These are phyloP conservation scores for Pseudoperonospora humuli DNA, from an alignment of 352 stramenopile species.

Conservation along the genomic window DNA sequence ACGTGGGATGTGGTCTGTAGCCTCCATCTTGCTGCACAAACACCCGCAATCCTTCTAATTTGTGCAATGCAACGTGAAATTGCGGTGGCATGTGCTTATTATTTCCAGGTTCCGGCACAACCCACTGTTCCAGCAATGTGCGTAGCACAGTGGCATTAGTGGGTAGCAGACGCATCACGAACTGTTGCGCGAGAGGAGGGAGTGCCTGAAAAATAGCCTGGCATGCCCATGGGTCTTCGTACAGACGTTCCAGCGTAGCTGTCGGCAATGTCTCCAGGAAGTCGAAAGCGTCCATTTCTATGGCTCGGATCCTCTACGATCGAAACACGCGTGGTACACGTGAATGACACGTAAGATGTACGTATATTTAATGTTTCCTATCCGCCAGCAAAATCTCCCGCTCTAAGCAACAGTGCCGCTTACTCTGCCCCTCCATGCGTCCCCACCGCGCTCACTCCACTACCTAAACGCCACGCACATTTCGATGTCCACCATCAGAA, in stretches of 20 bases:
- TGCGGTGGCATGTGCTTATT: slow-evolving; percentile 34
- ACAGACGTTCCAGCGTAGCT: slow-evolving; percentile 68
- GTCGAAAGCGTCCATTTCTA: slow-evolving; percentile 87
- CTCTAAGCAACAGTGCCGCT: too few relatives aligned
- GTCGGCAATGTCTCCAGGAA: slow-evolving; percentile 78
- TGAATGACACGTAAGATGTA: too few relatives aligned
- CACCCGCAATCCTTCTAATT: slow-evolving; percentile 48
- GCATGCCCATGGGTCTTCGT: slow-evolving; percentile 83
- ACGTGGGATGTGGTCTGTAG: slow-evolving; percentile 43
- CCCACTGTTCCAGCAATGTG: slow-evolving; percentile 58
- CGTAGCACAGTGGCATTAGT: slow-evolving; percentile 41
- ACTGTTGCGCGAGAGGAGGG: slow-evolving; percentile 80
- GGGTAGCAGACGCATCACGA: slow-evolving; percentile 82
- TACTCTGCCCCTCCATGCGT: too few relatives aligned
- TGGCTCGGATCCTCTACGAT: too few relatives aligned
- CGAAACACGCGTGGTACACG: too few relatives aligned
- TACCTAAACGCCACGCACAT: too few relatives aligned
- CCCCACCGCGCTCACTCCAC: too few relatives aligned
- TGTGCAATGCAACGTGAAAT: slow-evolving; percentile 46
- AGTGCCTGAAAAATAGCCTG: slow-evolving; percentile 57
- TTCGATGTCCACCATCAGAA: too few relatives aligned
- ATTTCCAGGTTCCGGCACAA: slow-evolving; percentile 36
- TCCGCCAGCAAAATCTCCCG: too few relatives aligned
- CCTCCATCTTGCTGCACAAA: slow-evolving; percentile 37
- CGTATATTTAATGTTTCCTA: too few relatives aligned